Evolutionary conservation across 129 eudicot genomes (phyloP).

Genomic region (Flaveria linearis): DNA sequence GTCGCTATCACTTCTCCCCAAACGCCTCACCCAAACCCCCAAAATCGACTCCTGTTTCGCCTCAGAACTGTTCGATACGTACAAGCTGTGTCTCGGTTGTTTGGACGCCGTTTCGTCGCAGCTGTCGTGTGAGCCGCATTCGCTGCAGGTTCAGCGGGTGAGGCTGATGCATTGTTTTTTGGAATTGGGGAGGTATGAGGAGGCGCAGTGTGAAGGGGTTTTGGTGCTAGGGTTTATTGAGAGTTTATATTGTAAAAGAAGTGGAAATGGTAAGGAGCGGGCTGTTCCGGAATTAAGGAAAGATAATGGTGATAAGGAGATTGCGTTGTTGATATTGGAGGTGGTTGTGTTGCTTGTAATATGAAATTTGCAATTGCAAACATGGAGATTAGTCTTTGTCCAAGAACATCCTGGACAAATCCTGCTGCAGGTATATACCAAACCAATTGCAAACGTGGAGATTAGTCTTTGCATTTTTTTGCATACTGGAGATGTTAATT

Average conservation of each 20-base stretch:
- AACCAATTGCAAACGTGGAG: no score
- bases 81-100: constrained; percentile 59
- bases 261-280: constrained; percentile 22
- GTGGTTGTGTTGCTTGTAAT: constrained; percentile 57
- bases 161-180: constrained; percentile 65
- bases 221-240: constrained; percentile 45
- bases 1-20: constrained; percentile 62
- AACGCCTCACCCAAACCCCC: constrained; percentile 65
- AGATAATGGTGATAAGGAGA: constrained; percentile 45
- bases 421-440: no score
- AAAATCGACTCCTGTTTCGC: constrained; percentile 36
- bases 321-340: constrained; percentile 57
- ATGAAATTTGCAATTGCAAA: no score
- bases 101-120: no score
- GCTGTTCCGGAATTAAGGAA: constrained; percentile 51
- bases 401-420: no score
- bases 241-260: constrained; percentile 26
- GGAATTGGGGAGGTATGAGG: constrained; percentile 49
- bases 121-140: no score
- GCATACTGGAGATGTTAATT: no score
- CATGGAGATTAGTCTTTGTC: no score
- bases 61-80: constrained; percentile 44
- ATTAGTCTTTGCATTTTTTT: no score
- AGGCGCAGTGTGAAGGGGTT: constrained; percentile 54
- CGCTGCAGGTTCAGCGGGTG: constrained; percentile 59